Base-by-base conservation (phyloP, 2,329 filamentous ascomycete genomes). In the Albophoma yamanashiensis region DNA sequence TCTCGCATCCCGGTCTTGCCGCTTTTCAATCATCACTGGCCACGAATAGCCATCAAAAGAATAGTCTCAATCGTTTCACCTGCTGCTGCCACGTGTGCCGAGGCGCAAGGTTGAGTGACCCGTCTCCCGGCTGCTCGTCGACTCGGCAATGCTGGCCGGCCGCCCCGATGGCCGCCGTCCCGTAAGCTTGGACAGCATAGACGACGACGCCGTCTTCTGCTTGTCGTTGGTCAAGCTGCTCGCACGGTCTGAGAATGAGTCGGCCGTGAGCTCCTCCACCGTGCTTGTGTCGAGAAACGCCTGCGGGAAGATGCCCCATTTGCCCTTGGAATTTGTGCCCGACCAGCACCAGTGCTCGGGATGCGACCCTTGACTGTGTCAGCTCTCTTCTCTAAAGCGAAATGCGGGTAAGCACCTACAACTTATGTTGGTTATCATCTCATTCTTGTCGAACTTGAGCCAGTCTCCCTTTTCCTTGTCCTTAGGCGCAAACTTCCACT, bases 381-480 rank as follows among this genome's bases (percentile, higher is more conserved):
- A 66, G 53, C 45, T 31, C 20, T 17, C 15, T 22, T 47, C 27
- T 25, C 15, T n/a, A 4, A 2, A 2, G 8, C 6, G 11, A 6
- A 14, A 20, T 20, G 45, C 1, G 3, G 47, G 57, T 9, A 57
- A 25, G 3, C 9, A 76, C 79, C 75, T 67, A 80, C 80, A 83
- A 58, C 73, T 74, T 31, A 83, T 90, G 72, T 87, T 90, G 64
- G 79, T 84, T 20, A 89, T 87, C 3, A 79, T 76, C 63, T 89
- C 87, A 25, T 83, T 84, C 68, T 86, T 87, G 38, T 87, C 85
- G 67, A 89, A 83, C 63, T 74, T 78, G n/a, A 85, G 72, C 82
- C 82, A 85, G 14, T 76, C 69, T 36, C 75, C 75, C 27, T 71
- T 73, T 12, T 76, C 74, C 57, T 75, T 75, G 27, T 74, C 71